Conservation (phyloP, 306 rosid species). For the Trichosanthes cucumerina region DNA sequence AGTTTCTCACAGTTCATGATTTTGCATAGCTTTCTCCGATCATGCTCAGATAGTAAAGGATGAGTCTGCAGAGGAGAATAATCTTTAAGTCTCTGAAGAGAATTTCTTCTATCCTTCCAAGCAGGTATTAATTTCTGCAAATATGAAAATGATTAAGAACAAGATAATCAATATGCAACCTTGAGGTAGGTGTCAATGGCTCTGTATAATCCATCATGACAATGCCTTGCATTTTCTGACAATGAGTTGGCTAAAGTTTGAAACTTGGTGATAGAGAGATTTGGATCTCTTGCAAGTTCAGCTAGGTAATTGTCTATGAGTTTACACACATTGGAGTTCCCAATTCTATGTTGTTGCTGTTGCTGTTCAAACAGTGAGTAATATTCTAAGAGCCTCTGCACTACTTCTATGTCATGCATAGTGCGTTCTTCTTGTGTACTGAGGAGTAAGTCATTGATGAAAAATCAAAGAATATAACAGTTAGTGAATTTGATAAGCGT, state of each 20-base stretch:
- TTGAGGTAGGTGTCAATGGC: constrained; percentile 87
- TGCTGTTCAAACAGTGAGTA: constrained; percentile 82
- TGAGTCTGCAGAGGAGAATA: constrained; percentile 48
- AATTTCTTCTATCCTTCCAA: constrained; percentile 1
- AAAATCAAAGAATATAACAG: constrained; percentile 13
- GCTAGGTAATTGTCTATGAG: constrained; percentile 81
- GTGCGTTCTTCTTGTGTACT: constrained; percentile 51
- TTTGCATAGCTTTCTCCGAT: constrained; percentile 78
- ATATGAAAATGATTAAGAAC: constrained; percentile 4
- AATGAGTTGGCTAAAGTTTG: constrained; percentile 72
- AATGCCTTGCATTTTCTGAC: constrained; percentile 65
- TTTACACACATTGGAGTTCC: constrained; percentile 59
- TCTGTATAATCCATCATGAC: constrained; percentile 82
- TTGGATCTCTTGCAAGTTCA: constrained; percentile 84
- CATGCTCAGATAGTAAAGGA: constrained; percentile 62
- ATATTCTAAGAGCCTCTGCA: constrained; percentile 79
- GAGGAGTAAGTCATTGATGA: constrained; percentile 23
- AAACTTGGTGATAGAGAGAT: constrained; percentile 69
- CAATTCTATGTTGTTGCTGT: constrained; percentile 47
- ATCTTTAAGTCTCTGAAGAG: constrained; percentile 4
- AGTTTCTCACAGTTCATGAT: constrained; percentile 77
- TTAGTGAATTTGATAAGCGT: constrained; percentile 12
- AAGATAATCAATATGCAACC: constrained; percentile 31
- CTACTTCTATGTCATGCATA: constrained; percentile 64
- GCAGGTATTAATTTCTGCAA: not conserved